Evolutionary conservation across 2,329 filamentous ascomycete species (phyloP).

Genomic region (Trichoderma cornu-damae): DNA sequence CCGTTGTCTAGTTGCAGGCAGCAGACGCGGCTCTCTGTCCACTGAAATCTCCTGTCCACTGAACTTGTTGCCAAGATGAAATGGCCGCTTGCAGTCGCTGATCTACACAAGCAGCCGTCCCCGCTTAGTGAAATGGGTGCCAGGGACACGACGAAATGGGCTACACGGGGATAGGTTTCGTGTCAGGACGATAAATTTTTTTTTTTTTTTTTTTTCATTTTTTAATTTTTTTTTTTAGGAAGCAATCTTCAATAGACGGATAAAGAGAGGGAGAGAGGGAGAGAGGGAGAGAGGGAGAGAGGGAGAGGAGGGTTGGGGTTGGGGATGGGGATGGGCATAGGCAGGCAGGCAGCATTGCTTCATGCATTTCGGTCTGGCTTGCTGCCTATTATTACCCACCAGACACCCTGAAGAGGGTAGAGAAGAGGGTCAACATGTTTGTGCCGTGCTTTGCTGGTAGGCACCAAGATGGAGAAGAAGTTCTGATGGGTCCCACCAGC

Average conservation of each 20-base stretch:
- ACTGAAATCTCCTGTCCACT: constrained; percentile 23
- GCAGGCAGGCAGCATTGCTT: constrained; percentile 30
- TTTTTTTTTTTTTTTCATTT: no score
- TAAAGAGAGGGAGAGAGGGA: neutral
- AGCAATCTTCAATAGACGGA: neutral
- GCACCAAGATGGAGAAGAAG: neutral
- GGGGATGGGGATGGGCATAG: neutral
- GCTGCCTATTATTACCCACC: constrained; percentile 15
- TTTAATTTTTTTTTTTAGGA: no score
- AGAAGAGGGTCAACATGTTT: constrained; percentile 5
- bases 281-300: neutral
- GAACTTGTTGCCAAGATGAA: constrained; percentile 16
- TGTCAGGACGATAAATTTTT: constrained; percentile 25
- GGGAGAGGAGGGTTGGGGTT: no score
- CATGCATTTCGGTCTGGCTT: constrained; percentile 31
- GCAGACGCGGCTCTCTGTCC: constrained; percentile 25
- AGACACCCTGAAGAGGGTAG: constrained; percentile 1
- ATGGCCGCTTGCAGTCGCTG: constrained; percentile 16
- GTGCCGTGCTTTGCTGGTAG: constrained; percentile 2
- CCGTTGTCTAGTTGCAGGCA: neutral
- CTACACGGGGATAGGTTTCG: constrained; percentile 25
- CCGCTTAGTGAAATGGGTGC: constrained; percentile 26
- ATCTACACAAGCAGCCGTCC: constrained; percentile 24
- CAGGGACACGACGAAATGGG: neutral
- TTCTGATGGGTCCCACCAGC: neutral